These are phyloP conservation scores for Candida schatavii DNA, from an alignment of 805 yeast species.

Conservation along the genomic window DNA sequence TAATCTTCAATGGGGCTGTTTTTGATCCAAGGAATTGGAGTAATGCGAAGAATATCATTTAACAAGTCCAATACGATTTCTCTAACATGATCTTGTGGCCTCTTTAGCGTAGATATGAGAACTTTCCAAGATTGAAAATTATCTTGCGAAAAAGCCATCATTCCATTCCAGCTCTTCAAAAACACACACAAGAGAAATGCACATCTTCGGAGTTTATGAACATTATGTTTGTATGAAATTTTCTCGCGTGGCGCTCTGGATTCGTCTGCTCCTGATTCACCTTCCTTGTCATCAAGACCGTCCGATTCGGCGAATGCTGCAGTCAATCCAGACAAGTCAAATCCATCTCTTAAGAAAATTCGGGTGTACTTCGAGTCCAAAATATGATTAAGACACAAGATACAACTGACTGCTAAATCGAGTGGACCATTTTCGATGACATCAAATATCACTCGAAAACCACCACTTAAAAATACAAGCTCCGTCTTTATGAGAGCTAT, in stretches of 20 bases:
- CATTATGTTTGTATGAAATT: constrained; percentile 18
- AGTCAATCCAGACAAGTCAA: constrained; percentile 59
- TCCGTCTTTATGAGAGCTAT: constrained; percentile 38
- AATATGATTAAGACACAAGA: constrained; percentile 45
- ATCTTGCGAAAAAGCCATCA: constrained; percentile 59
- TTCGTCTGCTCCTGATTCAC: neutral
- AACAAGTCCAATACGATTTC: constrained; percentile 69
- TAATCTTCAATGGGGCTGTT: constrained; percentile 17
- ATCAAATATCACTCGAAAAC: constrained; percentile 49
- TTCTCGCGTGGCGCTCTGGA: constrained; percentile 6
- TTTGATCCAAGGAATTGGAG: constrained; percentile 52
- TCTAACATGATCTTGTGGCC: constrained; percentile 54
- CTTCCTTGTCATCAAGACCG: neutral
- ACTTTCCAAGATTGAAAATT: constrained; percentile 54
- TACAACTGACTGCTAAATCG: constrained; percentile 16
- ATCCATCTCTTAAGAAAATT: constrained; percentile 52
- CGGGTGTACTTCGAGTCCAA: constrained; percentile 58
- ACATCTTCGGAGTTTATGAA: constrained; percentile 56
- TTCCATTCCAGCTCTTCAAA: constrained; percentile 74
- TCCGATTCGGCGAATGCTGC: constrained; percentile 55
- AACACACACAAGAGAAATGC: constrained; percentile 58
- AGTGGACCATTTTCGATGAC: constrained; percentile 35
- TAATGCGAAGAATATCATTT: constrained; percentile 62
- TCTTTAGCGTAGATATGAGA: constrained; percentile 59
- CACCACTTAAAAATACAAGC: constrained; percentile 47